Evolutionary conservation across 2,329 filamentous ascomycete genomes (phyloP), one percentile per base, ranked within the genome.

Genomic region (Trichoderma breve): DNA sequence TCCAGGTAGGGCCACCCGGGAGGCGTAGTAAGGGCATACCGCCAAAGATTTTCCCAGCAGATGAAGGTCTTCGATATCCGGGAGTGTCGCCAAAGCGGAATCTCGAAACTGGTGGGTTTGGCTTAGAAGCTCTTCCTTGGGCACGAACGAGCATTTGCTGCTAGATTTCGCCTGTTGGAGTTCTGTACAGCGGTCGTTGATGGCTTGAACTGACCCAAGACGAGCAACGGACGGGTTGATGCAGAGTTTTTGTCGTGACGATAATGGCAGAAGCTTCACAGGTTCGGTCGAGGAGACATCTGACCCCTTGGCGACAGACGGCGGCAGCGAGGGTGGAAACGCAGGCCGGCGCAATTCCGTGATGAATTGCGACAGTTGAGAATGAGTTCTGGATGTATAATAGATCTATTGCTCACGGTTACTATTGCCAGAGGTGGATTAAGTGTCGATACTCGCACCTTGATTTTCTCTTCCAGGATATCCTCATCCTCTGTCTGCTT

Each of bases 21-120:
- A 95, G n/a, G 95, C 95, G 81, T 99, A 99, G 80, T 99, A 99
- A 0, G 96, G 95, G 79, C 96, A 99, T 6, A 98, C 88, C 0
- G 91, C 89, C 36, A 98, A 85, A 64, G 91, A 88, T 76, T 91
- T 93, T 4, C 96, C 96, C 1, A 98, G 84, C 15, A 85, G 84
- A 24, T 91, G 91, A 51, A 98, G 85, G 76, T 99, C 96, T 80
- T 99, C 96, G 70, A 99, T 98, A 77, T 99, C 96, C 3, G 93
- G 92, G 8, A 99, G 88, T 0, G 89, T 94, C 1, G 96, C 94
- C 43, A 98, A 84, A 1, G 93, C 89, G 75, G 93, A 90, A 78
- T 98, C 95, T 21, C 95, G 90, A 76, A 99, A 98, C 64, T 93
- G 89, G 70, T 94, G 89, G 0, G 93, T 89, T 30, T 92, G 83